Base-by-base conservation (phyloP, 208 protist species). In the Strigomonas galati region DNA sequence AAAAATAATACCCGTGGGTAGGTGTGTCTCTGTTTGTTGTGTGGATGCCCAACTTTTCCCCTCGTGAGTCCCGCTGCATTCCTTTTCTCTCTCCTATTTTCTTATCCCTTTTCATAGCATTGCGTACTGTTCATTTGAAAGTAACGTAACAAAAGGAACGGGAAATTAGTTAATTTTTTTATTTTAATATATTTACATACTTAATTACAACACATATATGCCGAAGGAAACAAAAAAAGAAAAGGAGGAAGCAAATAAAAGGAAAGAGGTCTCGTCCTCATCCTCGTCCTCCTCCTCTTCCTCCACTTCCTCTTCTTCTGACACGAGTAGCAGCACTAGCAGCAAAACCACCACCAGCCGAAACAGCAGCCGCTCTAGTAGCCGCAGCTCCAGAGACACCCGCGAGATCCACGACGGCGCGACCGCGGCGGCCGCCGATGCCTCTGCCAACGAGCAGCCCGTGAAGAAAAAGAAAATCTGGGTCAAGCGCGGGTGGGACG, bases 81-180 rank as follows among this genome's bases (percentile, higher is more conserved):
- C 31, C 17, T 37, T 48, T 49, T 62, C 35, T n/a, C 14, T 62
- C 12, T n/a, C 48, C 6, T 28, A 48, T 30, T 17, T 55, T 51
- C 40, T 7, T 65, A 28, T 65, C 17, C 31, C 31, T 62, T 54
- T 12, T 35, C 55, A n/a, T n/a, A n/a, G n/a, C n/a, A n/a, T n/a
- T n/a, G n/a, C n/a, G n/a, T n/a, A n/a, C n/a, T n/a, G n/a, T n/a
- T n/a, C n/a, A n/a, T n/a, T n/a, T n/a, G n/a, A n/a, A n/a, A n/a
- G n/a, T n/a, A n/a, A n/a, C n/a, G n/a, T n/a, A n/a, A n/a, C n/a
- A n/a, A n/a, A n/a, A n/a, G n/a, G n/a, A n/a, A n/a, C n/a, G n/a
- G n/a, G n/a, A n/a, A n/a, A n/a, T n/a, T n/a, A 48, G 17, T 48
- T 48, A 48, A n/a, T 48, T 48, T 48, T 10, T 48, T 48, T 48